phyloP scores from a whole-genome alignment of 768 basidiomycete genomes.

The Hirschioporus abietinus region DNA sequence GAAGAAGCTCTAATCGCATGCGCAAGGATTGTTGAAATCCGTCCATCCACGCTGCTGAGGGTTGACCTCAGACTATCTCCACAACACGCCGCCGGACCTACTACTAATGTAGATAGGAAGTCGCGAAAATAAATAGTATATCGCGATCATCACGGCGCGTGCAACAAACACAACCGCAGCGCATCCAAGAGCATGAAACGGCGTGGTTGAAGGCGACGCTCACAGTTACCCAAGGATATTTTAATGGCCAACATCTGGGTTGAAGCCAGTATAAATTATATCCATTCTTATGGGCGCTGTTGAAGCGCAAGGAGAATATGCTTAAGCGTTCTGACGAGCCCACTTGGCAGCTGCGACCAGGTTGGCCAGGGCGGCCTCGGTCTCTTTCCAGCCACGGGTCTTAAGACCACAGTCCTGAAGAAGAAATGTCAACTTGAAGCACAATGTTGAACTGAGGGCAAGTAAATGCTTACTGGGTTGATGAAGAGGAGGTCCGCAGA shows the following conservation, averaged over 20 bases:
- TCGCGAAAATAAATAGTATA: not conserved
- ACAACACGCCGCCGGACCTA: not conserved
- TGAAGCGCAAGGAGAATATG: slow-evolving; percentile 65
- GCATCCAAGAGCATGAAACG: not conserved
- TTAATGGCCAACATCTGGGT: not conserved
- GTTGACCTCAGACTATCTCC: not conserved
- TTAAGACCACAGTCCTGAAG: slow-evolving; percentile 90
- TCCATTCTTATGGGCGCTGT: slow-evolving; percentile 58
- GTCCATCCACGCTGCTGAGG: not conserved
- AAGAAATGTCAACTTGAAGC: slow-evolving; percentile 10
- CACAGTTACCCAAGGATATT: not conserved
- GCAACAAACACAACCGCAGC: slow-evolving; percentile 1
- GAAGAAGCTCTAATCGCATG: not conserved
- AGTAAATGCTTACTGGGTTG: slow-evolving; percentile 61
- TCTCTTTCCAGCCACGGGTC: slow-evolving; percentile 98
- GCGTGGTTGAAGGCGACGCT: slow-evolving; percentile 1
- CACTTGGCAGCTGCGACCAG: slow-evolving; percentile 89
- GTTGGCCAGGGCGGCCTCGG: slow-evolving; percentile 82
- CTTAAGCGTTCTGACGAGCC: slow-evolving; percentile 83
- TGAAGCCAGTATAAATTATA: slow-evolving; percentile 1
- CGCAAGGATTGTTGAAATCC: slow-evolving; percentile 1
- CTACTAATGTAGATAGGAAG: not conserved
- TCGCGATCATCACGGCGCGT: not conserved
- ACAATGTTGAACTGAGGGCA: not conserved
- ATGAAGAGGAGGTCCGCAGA: slow-evolving; percentile 79